Evolutionary conservation across 306 rosid species (phyloP), one percentile per base, ranked within the genome.

Genomic region (Cucurbita maxima): DNA sequence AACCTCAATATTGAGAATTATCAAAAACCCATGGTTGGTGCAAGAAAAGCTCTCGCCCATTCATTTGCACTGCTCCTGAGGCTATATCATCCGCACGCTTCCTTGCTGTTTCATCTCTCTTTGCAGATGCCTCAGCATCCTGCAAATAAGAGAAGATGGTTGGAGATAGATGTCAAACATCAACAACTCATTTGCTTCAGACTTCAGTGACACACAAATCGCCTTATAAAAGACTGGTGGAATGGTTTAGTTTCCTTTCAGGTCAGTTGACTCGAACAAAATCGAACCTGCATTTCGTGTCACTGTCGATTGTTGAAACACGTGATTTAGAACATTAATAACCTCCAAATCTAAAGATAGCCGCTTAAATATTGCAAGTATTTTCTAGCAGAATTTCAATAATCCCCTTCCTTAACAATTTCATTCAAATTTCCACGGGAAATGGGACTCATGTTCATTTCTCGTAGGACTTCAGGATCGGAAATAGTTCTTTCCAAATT

Each of bases 1-100:
- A 50, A 82, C 83, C 81, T 90, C 87, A 94, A 78, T 82, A 84
- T 9, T 36, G 89, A 43, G 90, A 57, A 78, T 94, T 81, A 79
- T 94, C 88, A 81, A 94, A 90, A 66, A 89, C 95, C 98, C 95
- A 90, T 50, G 98, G 97, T 75, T 94, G 87, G 47, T 83, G 91
- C 47, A 59, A 22, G 78, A 94, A 94, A 82, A 90, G 88, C 89
- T 90, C 96, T 64, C 96, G 81, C 34, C 98, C 97, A 54, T 94
- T 94, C 98, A 89, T 86, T 80, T 77, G 91, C 68, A 85, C 88
- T 12, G 86, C 75, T 72, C 98, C 97, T 3, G 88, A 74, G 7
- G 89, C 90, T 50, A 94, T 82, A 83, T 90, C 97, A 81, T 90
- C 98, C 0, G 82, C 88, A 3, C 92, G 92, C 72, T 90, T 89